Evolutionary conservation across 106 monocot genomes (phyloP).

Genomic region (Acorus calamus): DNA sequence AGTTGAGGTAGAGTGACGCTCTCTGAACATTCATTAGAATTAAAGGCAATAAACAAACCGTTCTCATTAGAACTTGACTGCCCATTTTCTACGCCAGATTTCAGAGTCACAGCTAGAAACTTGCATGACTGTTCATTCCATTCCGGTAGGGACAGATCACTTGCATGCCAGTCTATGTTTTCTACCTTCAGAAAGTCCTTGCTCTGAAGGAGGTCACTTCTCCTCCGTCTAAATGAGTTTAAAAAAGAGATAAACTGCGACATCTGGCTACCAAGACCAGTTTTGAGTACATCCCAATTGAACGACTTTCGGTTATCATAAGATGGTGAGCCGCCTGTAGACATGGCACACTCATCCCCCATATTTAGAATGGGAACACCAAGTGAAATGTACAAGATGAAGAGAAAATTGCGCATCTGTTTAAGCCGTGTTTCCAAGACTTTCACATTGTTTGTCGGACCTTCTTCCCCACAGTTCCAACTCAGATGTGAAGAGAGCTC

Average conservation of each 20-base stretch:
- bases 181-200: conserved; percentile 49
- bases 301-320: conserved; percentile 35
- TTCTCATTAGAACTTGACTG: conserved; percentile 19
- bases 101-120: conserved; percentile 64
- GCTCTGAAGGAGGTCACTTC: conserved; percentile 67
- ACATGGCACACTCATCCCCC: conserved; percentile 80
- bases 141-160: conserved; percentile 47
- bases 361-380: conserved; percentile 84
- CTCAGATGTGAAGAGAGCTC: conserved; percentile 53
- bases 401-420: conserved; percentile 79
- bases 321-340: conserved; percentile 42
- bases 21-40: conserved; percentile 30
- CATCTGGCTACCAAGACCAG: conserved; percentile 43
- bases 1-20: conserved; percentile 36
- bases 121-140: conserved; percentile 74
- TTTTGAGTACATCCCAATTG: conserved; percentile 39
- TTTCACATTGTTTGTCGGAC: conserved; percentile 30
- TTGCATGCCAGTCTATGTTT: conserved; percentile 69
- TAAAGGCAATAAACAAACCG: conserved; percentile 66
- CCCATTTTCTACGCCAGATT: conserved; percentile 9
- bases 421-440: conserved; percentile 54
- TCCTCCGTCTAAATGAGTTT: conserved; percentile 41
- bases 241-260: conserved; percentile 60
- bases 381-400: conserved; percentile 73
- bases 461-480: conserved; percentile 96